These are phyloP conservation scores for Aureobasidium sp. DNA, from an alignment of 2,329 filamentous ascomycete genomes.

Conservation along the genomic window DNA sequence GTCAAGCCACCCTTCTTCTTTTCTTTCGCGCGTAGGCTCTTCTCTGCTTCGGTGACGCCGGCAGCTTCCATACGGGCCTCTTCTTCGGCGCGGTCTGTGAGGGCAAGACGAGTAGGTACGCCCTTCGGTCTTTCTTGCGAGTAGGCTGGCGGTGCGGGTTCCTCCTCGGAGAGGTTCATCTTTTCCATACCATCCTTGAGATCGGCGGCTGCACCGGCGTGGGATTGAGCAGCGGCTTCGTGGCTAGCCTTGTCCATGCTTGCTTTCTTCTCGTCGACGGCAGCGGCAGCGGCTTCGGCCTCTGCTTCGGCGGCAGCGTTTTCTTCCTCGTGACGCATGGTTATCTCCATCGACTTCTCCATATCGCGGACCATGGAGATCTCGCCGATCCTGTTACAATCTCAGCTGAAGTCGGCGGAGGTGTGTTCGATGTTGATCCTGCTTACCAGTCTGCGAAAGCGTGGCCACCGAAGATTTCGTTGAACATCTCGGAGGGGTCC, in stretches of 20 bases:
- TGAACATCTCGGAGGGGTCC: slow-evolving; percentile 96
- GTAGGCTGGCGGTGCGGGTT: slow-evolving; percentile 11
- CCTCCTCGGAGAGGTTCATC: slow-evolving; percentile 11
- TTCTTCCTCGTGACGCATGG: slow-evolving; percentile 64
- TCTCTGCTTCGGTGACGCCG: slow-evolving; percentile 62
- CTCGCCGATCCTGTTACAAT: slow-evolving; percentile 62
- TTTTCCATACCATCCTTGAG: slow-evolving; percentile 24
- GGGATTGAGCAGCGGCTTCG: neutral
- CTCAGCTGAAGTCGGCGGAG: neutral
- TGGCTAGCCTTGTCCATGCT: slow-evolving; percentile 24
- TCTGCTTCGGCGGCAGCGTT: slow-evolving; percentile 11
- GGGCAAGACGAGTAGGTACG: slow-evolving; percentile 71
- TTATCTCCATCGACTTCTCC: slow-evolving; percentile 97
- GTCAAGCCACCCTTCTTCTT: slow-evolving; percentile 82
- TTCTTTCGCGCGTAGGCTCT: slow-evolving; percentile 67
- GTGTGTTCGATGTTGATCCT: no score
- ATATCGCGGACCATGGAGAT: slow-evolving; percentile 98
- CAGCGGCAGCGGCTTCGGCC: slow-evolving; percentile 33
- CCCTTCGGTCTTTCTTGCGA: slow-evolving; percentile 31
- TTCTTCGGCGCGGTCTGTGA: slow-evolving; percentile 75
- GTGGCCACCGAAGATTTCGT: slow-evolving; percentile 95
- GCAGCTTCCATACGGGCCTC: slow-evolving; percentile 56
- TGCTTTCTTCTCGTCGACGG: slow-evolving; percentile 40
- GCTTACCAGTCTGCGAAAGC: slow-evolving; percentile 74
- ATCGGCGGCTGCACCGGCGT: slow-evolving; percentile 11